Percentiles rank a stretch among this genome's conserved stretches.
These are phyloP conservation scores for Acacia crassicarpa DNA, from an alignment of 306 rosid species.

Conservation along the genomic window DNA sequence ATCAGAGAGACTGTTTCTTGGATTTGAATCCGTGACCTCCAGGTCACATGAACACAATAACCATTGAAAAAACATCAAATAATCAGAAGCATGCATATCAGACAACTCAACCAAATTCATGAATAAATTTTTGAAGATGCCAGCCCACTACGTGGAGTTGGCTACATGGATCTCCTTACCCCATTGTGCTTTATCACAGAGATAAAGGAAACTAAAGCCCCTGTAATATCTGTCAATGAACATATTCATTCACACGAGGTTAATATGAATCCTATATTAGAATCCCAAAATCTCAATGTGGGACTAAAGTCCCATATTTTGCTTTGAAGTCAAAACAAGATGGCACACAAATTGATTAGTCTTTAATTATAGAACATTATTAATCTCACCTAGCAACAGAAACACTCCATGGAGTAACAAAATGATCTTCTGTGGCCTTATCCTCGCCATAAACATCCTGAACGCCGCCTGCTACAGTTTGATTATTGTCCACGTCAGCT, in stretches of 20 bases:
- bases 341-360: background rate
- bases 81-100: background rate
- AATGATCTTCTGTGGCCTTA: slow-evolving; percentile 80
- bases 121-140: background rate
- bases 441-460: slow-evolving; percentile 81
- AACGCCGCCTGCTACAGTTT: slow-evolving; percentile 62
- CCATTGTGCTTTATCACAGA: background rate
- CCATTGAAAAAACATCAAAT: background rate
- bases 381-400: slow-evolving; percentile 81
- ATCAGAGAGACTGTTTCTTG: no score
- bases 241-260: slow-evolving; percentile 2
- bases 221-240: background rate
- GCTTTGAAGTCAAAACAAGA: background rate
- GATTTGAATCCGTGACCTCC: background rate
- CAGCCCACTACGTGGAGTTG: no score
- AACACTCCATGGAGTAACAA: slow-evolving; percentile 86
- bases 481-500: slow-evolving; percentile 49
- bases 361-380: background rate
- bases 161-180: no score
- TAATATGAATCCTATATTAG: background rate
- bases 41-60: background rate
- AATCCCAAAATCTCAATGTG: background rate
- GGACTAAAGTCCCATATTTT: background rate
- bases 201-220: background rate
- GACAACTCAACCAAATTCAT: background rate